These are phyloP conservation scores for Periconia sp. DNA, from an alignment of 2,329 filamentous ascomycete genomes.

Conservation along the genomic window DNA sequence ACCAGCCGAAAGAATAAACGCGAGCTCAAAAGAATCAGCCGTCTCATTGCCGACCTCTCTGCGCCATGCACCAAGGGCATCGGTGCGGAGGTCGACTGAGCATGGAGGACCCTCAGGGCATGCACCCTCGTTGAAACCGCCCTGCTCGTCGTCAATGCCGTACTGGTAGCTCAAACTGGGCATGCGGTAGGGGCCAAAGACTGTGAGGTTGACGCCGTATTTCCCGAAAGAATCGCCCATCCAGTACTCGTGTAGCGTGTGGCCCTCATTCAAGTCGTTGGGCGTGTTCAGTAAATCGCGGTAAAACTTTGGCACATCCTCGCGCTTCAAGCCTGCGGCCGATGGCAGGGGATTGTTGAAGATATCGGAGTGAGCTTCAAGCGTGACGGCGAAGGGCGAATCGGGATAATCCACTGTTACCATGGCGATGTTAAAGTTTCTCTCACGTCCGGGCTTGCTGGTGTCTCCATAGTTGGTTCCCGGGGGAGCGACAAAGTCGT, in stretches of 20 bases:
- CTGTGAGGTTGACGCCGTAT: conserved; percentile 57
- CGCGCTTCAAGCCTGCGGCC: conserved; percentile 46
- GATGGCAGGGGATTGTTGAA: conserved; percentile 54
- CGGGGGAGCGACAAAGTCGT: conserved; percentile 51
- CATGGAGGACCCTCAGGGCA: conserved; percentile 51
- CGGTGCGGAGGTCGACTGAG: conserved; percentile 52
- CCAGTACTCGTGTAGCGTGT: conserved; percentile 61
- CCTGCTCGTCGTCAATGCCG: conserved; percentile 48
- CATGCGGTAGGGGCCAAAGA: conserved; percentile 56
- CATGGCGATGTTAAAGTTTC: conserved; percentile 61
- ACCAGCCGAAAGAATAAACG: conserved; percentile 57
- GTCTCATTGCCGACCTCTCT: conserved; percentile 55
- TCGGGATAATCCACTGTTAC: conserved; percentile 57
- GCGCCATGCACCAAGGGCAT: conserved; percentile 54
- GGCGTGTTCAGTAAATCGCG: conserved; percentile 55
- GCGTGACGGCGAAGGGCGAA: conserved; percentile 52
- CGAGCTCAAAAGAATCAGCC: conserved; percentile 53
- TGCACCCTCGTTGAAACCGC: conserved; percentile 51
- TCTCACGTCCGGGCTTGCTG: conserved; percentile 45
- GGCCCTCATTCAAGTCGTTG: conserved; percentile 52
- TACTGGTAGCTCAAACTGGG: conserved; percentile 54
- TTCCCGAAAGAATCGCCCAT: conserved; percentile 58
- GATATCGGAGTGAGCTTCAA: conserved; percentile 49
- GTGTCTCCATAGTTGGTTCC: conserved; percentile 54
- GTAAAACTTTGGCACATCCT: conserved; percentile 55